A percentile compares a stretch with the other conserved stretches of the same genome.
phyloP scores from a whole-genome alignment of 2,329 filamentous ascomycete genomes.

The Lachnellula subtilissima region DNA sequence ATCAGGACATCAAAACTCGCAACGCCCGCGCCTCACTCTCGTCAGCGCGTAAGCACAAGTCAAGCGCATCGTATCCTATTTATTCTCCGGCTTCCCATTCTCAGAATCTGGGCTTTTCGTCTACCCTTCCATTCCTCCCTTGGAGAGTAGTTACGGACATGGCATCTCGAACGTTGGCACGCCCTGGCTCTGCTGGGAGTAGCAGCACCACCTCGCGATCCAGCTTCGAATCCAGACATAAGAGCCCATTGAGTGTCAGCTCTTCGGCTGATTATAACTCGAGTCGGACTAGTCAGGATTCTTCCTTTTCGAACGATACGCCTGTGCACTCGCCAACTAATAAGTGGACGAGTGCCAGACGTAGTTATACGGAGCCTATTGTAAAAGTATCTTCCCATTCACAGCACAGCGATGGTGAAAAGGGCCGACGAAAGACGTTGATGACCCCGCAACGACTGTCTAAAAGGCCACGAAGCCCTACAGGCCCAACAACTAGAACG shows the following conservation, averaged over 20 bases:
- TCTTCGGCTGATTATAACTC: slow-evolving; percentile 22
- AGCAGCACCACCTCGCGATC: slow-evolving; percentile 11
- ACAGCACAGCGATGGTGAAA: slow-evolving; percentile 14
- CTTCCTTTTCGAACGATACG: slow-evolving; percentile 12
- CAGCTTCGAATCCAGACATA: slow-evolving; percentile 24
- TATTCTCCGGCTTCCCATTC: slow-evolving; percentile 12
- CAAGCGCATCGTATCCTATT: slow-evolving; percentile 17
- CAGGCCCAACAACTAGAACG: slow-evolving; percentile 6
- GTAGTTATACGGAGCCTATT: slow-evolving; percentile 14
- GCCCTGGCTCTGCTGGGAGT: slow-evolving; percentile 13
- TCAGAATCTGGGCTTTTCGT: slow-evolving; percentile 1
- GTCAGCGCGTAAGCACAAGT: slow-evolving; percentile 13
- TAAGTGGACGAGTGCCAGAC: neutral
- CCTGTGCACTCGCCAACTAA: slow-evolving; percentile 5
- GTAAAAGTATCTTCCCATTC: slow-evolving; percentile 5
- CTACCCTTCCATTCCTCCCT: slow-evolving; percentile 8
- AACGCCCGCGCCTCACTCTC: slow-evolving; percentile 15
- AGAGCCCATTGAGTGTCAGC: slow-evolving; percentile 27
- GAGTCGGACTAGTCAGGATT: slow-evolving; percentile 20
- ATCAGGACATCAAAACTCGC: slow-evolving; percentile 20
- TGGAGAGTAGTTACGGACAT: slow-evolving; percentile 13
- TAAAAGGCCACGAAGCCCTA: slow-evolving; percentile 5
- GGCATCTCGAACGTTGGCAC: slow-evolving; percentile 14
- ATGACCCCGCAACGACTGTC: slow-evolving; percentile 15
- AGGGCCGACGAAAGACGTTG: slow-evolving; percentile 9